Evolutionary conservation across 768 basidiomycete species (phyloP).

Genomic region (Boletus pseudopeckii): DNA sequence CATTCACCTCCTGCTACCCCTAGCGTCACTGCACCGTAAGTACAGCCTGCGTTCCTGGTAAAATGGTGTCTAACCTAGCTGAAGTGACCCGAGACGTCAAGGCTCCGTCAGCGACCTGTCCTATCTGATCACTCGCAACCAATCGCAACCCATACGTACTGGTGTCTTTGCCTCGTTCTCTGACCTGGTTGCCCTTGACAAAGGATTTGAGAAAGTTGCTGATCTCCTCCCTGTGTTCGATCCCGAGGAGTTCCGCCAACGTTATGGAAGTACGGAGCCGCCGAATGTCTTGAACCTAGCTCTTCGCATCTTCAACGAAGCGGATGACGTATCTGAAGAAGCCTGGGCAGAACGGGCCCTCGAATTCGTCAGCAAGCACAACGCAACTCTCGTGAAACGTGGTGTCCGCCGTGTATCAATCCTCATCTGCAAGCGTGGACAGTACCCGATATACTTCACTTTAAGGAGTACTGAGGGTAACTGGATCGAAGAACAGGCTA

Average conservation of each 20-base stretch:
- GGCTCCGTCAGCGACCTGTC: slow-evolving; percentile 95
- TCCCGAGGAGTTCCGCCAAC: slow-evolving; percentile 63
- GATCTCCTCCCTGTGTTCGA: slow-evolving; percentile 74
- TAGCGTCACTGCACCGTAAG: slow-evolving; percentile 42
- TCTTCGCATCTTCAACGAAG: slow-evolving; percentile 80
- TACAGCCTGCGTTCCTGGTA: background rate
- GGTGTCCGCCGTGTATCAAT: slow-evolving; percentile 92
- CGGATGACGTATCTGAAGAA: slow-evolving; percentile 72
- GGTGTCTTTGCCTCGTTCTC: slow-evolving; percentile 93
- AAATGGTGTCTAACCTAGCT: slow-evolving; percentile 7
- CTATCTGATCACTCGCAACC: slow-evolving; percentile 83
- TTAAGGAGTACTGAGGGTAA: slow-evolving; percentile 65
- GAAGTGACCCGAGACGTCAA: slow-evolving; percentile 66
- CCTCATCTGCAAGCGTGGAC: slow-evolving; percentile 84
- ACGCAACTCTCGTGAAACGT: slow-evolving; percentile 57
- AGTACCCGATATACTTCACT: slow-evolving; percentile 95
- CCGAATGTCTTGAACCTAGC: slow-evolving; percentile 96
- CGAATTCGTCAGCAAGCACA: slow-evolving; percentile 67
- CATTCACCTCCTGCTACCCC: slow-evolving; percentile 87
- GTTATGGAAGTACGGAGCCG: slow-evolving; percentile 71
- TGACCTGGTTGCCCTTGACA: slow-evolving; percentile 59
- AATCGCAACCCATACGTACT: slow-evolving; percentile 84
- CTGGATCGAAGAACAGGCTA: slow-evolving; percentile 94
- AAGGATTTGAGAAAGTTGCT: slow-evolving; percentile 74
- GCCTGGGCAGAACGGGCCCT: slow-evolving; percentile 73